Conservation (phyloP, 1,284 basidiomycete genomes). For the Naganishia albida region DNA sequence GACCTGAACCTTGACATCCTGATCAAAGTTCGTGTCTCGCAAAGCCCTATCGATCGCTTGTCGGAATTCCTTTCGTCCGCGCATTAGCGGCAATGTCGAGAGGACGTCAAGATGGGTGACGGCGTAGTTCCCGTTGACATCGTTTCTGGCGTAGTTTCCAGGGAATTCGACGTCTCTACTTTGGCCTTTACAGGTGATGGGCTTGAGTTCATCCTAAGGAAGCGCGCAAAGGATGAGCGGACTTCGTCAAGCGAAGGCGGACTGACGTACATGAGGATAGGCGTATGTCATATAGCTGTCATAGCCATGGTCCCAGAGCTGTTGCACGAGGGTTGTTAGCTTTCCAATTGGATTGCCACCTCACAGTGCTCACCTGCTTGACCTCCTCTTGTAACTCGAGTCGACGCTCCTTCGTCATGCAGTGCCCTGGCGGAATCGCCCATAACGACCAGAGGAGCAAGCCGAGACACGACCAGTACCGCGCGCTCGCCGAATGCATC, state of each 20-base stretch:
- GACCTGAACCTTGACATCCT: conserved; percentile 65
- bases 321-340: background rate
- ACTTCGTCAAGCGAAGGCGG: background rate
- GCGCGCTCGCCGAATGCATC: conserved; percentile 10
- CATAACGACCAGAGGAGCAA: conserved; percentile 18
- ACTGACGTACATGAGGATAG: conserved; percentile 48
- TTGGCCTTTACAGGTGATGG: conserved; percentile 77
- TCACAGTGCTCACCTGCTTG: conserved; percentile 14
- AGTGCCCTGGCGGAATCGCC: conserved; percentile 9
- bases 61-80: conserved; percentile 42
- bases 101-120: conserved; percentile 51
- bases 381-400: conserved; percentile 24
- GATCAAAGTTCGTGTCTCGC: conserved; percentile 45
- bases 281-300: conserved; percentile 52
- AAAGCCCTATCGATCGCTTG: conserved; percentile 44
- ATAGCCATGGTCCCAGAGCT: conserved; percentile 52
- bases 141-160: conserved; percentile 76
- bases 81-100: conserved; percentile 46
- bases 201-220: conserved; percentile 66
- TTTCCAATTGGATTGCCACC: background rate
- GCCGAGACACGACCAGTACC: conserved; percentile 11
- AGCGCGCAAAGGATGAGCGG: background rate
- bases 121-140: conserved; percentile 67
- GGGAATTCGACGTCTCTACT: conserved; percentile 77
- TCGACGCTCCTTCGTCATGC: conserved; percentile 28